Base-by-base conservation (phyloP, 805 yeast genomes). In the Yamadazyma kitorensis region DNA sequence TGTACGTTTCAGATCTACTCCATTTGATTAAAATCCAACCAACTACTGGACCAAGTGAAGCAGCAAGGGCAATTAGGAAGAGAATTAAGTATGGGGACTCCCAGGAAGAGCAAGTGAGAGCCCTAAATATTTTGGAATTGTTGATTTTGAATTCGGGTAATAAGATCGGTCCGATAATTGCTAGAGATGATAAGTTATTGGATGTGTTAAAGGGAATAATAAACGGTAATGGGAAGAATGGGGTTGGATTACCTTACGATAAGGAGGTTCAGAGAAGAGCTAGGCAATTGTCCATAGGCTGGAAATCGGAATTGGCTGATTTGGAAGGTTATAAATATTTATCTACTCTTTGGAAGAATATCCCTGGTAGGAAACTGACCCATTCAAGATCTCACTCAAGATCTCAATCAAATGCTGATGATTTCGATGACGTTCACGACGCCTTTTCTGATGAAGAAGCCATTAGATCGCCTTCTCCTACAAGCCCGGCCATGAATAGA, bases 61-160 rank as follows among this genome's bases (percentile, higher is more conserved):
- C 94, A 2, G 97, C 97, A 0, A 70, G 98, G 27, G 94, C 96
- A 1, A 63, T 93, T 15, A 73, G 98, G 32, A 93, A 93, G 68
- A 79, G 80, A 50, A 63, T 93, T 52, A 93, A 94, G 61, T 84
- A 91, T 52, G 98, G 97, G n/a, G 54, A 52, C 14, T 51, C 69
- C 2, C 53, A 59, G 4, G 59, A 64, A 13, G 82, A 82, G 44
- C 95, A 86, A 54, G 48, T 73, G 34, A 74, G 85, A 29, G 84
- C 95, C 0, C 56, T 88, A 41, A 48, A 48, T 33, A 43, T 66
- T 16, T 53, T 68, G 36, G 72, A 65, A 43, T 47, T 67, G 29
- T 38, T 67, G 37, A 52, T 66, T 11, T 51, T 65, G 40, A 67
- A 67, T 50, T 61, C 82, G 51, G 72, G 71, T 52, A 39, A 52